Conservation (phyloP, 1,284 basidiomycete species). For the Ustilago bromivora region DNA sequence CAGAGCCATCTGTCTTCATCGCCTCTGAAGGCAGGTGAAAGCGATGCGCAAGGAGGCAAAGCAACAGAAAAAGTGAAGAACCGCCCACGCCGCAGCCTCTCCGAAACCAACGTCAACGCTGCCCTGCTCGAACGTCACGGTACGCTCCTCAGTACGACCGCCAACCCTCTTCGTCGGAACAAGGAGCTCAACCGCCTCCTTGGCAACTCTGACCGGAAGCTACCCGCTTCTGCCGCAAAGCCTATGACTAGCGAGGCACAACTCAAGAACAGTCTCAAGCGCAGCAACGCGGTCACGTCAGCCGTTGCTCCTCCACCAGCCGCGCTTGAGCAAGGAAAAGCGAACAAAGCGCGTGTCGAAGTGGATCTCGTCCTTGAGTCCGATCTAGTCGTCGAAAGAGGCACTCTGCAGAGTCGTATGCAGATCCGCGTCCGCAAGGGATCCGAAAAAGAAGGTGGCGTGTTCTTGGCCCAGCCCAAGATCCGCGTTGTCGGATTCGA, state of each 20-base stretch:
- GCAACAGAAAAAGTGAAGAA: conserved; percentile 23
- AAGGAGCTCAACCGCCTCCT: conserved; percentile 59
- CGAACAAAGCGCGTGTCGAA: conserved; percentile 79
- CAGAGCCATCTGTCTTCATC: conserved; percentile 17
- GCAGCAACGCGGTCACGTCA: conserved; percentile 29
- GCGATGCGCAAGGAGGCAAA: neutral
- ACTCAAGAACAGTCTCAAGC: conserved; percentile 24
- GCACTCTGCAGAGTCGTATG: conserved; percentile 79
- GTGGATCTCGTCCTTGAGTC: conserved; percentile 84
- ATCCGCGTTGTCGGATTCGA: conserved; percentile 89
- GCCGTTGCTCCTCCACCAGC: conserved; percentile 36
- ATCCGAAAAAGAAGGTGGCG: conserved; percentile 72
- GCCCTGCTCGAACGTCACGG: conserved; percentile 54
- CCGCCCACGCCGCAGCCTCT: conserved; percentile 40
- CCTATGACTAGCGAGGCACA: conserved; percentile 8
- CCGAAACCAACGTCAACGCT: conserved; percentile 29
- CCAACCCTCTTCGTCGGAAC: conserved; percentile 55
- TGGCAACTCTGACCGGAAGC: conserved; percentile 53
- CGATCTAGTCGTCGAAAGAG: conserved; percentile 84
- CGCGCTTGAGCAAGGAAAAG: conserved; percentile 61
- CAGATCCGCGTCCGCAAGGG: conserved; percentile 78
- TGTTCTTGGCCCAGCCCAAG: conserved; percentile 83
- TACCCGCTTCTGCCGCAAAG: conserved; percentile 37
- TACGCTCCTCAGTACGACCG: conserved; percentile 55
- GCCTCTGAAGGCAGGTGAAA: neutral